Base-by-base conservation (phyloP, 441 rosid species). In the Bocquillonia castaneifolia region DNA sequence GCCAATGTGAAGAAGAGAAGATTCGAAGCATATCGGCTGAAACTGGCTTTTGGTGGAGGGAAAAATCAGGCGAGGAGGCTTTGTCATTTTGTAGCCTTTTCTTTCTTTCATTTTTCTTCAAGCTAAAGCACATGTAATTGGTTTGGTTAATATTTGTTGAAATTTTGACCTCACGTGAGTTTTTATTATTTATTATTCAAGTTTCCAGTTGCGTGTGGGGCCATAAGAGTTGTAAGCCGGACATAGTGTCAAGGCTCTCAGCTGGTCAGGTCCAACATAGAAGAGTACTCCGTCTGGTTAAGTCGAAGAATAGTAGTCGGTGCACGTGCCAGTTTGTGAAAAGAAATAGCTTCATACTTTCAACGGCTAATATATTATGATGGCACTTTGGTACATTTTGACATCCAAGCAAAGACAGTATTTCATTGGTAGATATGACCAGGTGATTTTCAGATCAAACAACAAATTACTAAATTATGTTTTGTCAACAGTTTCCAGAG, bases 21-120 rank as follows among this genome's bases (percentile, higher is more conserved):
- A 85, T 80, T 80, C 87, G 72, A n/a, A 42, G 84, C 71, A 83
- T 81, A 77, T 79, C 63, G 44, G 75, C n/a, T 14, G 48, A 0
- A 28, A 2, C 64, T 67, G 78, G 69, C 74, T 63, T 63, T 22
- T 40, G 52, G 8, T n/a, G 39, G 78, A 63, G 39, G 58, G 25
- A 5, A 50, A n/a, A 60, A 51, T 26, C 59, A 39, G 5, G 10
- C 5, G 29, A 63, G 10, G 10, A 34, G 15, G 15, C 5, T 64
- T 64, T 64, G 45, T 34, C 69, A 14, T 37, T 52, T 15, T 69
- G 20, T 34, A 17, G 15, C 26, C 59, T 40, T 59, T 65, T 40
- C 28, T 59, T 56, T 74, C 0, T 78, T 60, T 64, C 26, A 20
- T 1, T 50, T 20, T 50, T 9, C 40, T 36, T 36, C 5, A 9